phyloP scores from a whole-genome alignment of 805 yeast genomes.

The Metschnikowia proteae region DNA sequence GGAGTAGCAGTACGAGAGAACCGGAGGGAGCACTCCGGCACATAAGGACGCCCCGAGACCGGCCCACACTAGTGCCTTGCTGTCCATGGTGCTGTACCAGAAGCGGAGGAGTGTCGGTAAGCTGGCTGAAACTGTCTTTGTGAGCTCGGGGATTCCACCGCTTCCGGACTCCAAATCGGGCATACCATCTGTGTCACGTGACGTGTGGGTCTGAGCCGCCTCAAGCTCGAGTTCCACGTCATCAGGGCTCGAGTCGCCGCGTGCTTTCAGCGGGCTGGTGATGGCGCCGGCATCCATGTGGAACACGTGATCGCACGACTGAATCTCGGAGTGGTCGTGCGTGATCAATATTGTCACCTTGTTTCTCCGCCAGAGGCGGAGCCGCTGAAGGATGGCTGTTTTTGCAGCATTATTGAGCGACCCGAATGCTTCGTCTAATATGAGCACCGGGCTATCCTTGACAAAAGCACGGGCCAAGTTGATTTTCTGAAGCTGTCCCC shows the following conservation, averaged over 20 bases:
- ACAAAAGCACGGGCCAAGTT: conserved; percentile 80
- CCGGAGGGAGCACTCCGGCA: conserved; percentile 66
- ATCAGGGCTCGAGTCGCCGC: not conserved
- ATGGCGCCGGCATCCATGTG: conserved; percentile 40
- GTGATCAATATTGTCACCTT: conserved; percentile 80
- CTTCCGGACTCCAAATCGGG: not conserved
- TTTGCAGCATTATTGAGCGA: conserved; percentile 65
- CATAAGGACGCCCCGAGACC: conserved; percentile 55
- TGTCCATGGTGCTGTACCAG: conserved; percentile 20
- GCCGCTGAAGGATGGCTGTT: conserved; percentile 41
- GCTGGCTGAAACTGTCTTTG: conserved; percentile 19
- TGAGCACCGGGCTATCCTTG: conserved; percentile 67
- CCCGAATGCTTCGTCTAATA: conserved; percentile 82
- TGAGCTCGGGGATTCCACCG: not conserved
- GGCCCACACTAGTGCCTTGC: conserved; percentile 27
- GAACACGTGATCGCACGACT: conserved; percentile 52
- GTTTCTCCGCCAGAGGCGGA: conserved; percentile 58
- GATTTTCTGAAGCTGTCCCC: conserved; percentile 87
- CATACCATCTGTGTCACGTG: not conserved
- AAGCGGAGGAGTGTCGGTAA: conserved; percentile 23
- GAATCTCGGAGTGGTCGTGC: conserved; percentile 65
- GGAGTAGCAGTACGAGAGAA: conserved; percentile 76
- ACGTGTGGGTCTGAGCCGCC: not conserved
- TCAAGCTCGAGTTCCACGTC: not conserved
- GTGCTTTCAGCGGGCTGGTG: not conserved